These are phyloP conservation scores for Notholithocarpus densiflorus DNA, from an alignment of 306 rosid species.

Conservation along the genomic window DNA sequence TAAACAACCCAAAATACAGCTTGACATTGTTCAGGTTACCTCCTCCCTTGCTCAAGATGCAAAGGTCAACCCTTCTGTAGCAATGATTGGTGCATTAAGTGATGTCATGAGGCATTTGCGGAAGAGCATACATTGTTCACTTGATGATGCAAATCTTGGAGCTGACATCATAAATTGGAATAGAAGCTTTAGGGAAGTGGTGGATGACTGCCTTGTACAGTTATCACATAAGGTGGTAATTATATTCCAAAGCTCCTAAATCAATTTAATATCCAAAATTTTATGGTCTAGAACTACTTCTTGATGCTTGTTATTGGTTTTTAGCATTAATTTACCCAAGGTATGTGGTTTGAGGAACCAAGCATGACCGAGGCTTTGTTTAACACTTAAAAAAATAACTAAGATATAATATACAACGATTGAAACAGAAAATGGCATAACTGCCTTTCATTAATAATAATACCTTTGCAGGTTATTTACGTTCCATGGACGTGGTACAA, in stretches of 20 bases:
- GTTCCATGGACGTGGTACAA: too few species aligned
- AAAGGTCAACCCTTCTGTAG: conserved; percentile 70
- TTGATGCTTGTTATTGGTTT: conserved; percentile 5
- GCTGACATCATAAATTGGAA: conserved; percentile 57
- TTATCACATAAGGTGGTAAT: conserved; percentile 67
- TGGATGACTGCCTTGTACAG: conserved; percentile 84
- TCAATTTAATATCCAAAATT: conserved; percentile 7
- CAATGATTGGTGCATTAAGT: conserved; percentile 65
- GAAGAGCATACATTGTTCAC: conserved; percentile 67
- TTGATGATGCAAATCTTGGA: conserved; percentile 54
- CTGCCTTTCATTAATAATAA: too few species aligned
- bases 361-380: too few species aligned
- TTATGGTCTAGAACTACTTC: conserved; percentile 6
- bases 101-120: conserved; percentile 89
- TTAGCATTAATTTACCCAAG: too few species aligned
- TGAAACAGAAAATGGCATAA: too few species aligned
- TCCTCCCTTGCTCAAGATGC: conserved; percentile 69
- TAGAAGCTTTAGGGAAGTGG: conserved; percentile 61
- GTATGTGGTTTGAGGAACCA: too few species aligned
- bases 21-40: conserved; percentile 76
- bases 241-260: conserved; percentile 11
- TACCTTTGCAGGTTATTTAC: too few species aligned
- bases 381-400: too few species aligned
- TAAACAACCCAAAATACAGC: conserved; percentile 70
- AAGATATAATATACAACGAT: too few species aligned